Base-by-base conservation (phyloP, 176 grass and related monocot species). In the Paspalum vaginatum region DNA sequence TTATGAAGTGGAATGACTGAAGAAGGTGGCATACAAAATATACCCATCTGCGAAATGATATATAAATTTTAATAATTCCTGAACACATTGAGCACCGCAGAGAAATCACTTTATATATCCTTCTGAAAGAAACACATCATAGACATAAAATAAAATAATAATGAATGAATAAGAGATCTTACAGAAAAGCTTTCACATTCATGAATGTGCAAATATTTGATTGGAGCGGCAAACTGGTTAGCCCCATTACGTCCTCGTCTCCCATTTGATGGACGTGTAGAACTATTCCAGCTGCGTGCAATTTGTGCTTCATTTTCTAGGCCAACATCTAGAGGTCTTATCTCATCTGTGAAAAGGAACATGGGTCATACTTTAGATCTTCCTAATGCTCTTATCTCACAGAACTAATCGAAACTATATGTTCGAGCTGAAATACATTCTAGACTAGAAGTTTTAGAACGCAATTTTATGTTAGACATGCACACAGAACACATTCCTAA, bases 1-100 rank as follows among this genome's bases (percentile, higher is more conserved):
- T 99, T 91, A 77, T 99, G 96, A 89, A 99, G 96, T 73, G 96
- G 96, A 78, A 99, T 95, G 76, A 99, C 87, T 51, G 92, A 94
- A 65, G 86, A 95, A 17, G 92, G 84, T 18, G 92, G 96, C 96
- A 95, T 93, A 67, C 96, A 99, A 88, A 99, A 95, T 91, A 99
- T 99, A 61, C 96, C 96, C 87, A 99, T 93, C 96, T 99, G 86
- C 40, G 66, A 76, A 53, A 74, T 44, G 5, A 79, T 79, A 76
- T 12, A 9, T 70, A 76, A 13, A 32, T 43, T 3, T 74, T 16
- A 71, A 18, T 63, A 21, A 24, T 79, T 62, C 13, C 12, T 25
- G 22, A 20, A 87, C 42, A 5, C 24, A 48, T 5, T 49, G 38
- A 69, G 51, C 13, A 75, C 22, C 21, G 5, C 46, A 41, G 13